These are phyloP conservation scores for Trichosporon coremiiforme DNA, from an alignment of 1,284 basidiomycete species.

Conservation along the genomic window DNA sequence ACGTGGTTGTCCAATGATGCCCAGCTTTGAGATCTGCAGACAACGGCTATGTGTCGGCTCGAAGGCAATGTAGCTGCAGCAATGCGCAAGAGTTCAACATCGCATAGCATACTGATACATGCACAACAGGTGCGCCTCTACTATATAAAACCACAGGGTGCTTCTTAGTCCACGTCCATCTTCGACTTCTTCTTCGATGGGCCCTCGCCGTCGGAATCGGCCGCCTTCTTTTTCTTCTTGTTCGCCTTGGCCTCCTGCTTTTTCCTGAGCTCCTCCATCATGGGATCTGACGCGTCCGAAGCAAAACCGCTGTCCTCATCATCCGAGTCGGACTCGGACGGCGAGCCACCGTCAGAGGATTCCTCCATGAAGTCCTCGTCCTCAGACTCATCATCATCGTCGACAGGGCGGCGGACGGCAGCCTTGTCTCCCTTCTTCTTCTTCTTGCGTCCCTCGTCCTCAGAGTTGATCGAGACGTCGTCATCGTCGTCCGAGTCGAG, in stretches of 20 bases:
- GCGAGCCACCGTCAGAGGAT: conserved; percentile 79
- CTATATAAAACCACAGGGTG: conserved; percentile 6
- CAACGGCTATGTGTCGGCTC: too few species aligned
- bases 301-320: conserved; percentile 60
- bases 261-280: conserved; percentile 67
- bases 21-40: neutral
- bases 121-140: conserved; percentile 8
- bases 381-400: conserved; percentile 76
- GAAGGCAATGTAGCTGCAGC: too few species aligned
- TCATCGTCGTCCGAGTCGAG: conserved; percentile 74
- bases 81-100: neutral
- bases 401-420: conserved; percentile 58
- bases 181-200: conserved; percentile 47
- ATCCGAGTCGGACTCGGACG: conserved; percentile 71
- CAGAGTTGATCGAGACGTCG: conserved; percentile 44
- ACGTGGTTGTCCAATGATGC: neutral
- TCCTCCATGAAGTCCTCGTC: conserved; percentile 89
- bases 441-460: conserved; percentile 46
- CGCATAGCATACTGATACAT: conserved; percentile 17
- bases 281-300: conserved; percentile 59
- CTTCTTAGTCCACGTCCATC: conserved; percentile 35
- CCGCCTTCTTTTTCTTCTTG: conserved; percentile 52
- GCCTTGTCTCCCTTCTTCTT: conserved; percentile 52
- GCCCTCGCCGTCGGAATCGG: conserved; percentile 36
- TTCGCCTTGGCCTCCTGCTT: conserved; percentile 63